Evolutionary conservation across 306 rosid genomes (phyloP).

Genomic region (Sphenostylis stenocarpa): DNA sequence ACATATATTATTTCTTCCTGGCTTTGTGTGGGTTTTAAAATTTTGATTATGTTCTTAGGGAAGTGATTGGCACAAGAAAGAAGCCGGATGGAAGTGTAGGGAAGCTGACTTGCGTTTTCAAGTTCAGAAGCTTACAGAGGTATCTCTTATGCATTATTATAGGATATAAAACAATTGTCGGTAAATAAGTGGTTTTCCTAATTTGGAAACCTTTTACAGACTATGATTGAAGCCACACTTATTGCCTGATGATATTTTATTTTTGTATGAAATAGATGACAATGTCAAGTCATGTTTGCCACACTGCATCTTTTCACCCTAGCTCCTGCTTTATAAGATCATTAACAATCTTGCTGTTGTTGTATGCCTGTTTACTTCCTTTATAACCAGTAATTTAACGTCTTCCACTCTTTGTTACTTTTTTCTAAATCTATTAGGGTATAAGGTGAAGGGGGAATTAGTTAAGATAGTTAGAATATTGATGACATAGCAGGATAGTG

Average conservation of each 20-base stretch:
- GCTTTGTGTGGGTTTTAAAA: not conserved
- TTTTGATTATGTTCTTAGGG: conserved; percentile 41
- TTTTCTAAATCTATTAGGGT: not conserved
- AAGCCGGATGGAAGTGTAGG: conserved; percentile 53
- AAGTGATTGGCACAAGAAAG: conserved; percentile 61
- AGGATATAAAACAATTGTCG: not conserved
- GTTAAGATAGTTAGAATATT: too few species aligned
- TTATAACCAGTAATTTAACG: not conserved
- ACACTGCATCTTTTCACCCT: not conserved
- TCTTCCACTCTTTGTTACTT: not conserved
- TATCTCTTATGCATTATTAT: conserved; percentile 26
- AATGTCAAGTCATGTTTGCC: conserved; percentile 1
- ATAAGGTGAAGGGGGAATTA: too few species aligned
- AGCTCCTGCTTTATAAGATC: not conserved
- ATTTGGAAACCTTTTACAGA: not conserved
- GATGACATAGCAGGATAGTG: too few species aligned
- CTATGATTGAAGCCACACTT: not conserved
- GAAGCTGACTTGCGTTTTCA: conserved; percentile 47
- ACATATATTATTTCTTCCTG: not conserved
- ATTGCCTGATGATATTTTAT: not conserved
- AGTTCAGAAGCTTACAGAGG: conserved; percentile 55
- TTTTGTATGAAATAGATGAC: not conserved
- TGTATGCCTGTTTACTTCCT: not conserved
- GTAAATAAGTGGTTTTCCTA: not conserved
- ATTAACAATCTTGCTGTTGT: not conserved